phyloP scores from a whole-genome alignment of 116 monocot genomes.

The Phalaenopsis hybrid region DNA sequence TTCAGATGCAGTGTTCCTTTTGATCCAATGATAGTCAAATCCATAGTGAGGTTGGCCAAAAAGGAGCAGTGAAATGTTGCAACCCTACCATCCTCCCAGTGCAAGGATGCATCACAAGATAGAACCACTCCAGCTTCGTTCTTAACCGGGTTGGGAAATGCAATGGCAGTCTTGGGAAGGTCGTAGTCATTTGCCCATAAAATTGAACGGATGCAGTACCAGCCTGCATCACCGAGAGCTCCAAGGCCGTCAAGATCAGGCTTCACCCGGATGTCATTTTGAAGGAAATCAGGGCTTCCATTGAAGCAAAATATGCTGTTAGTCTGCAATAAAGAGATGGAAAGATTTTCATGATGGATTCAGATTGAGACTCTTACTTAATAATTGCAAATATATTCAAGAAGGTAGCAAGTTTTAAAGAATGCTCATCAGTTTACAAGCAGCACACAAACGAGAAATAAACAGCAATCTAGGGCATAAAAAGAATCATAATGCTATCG shows the following conservation, averaged over 20 bases:
- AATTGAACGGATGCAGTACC: constrained; percentile 73
- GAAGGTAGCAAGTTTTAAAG: too few species aligned
- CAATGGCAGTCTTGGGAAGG: constrained; percentile 50
- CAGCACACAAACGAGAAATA: too few species aligned
- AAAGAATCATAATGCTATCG: too few species aligned
- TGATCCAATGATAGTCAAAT: constrained; percentile 40
- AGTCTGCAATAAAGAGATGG: constrained; percentile 26
- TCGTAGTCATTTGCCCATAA: constrained; percentile 61
- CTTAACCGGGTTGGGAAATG: constrained; percentile 20
- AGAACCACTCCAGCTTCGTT: constrained; percentile 54
- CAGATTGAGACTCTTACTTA: too few species aligned
- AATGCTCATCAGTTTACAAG: too few species aligned
- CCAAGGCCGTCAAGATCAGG: constrained; percentile 79
- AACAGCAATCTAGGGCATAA: too few species aligned
- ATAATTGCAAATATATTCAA: too few species aligned
- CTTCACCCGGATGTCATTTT: constrained; percentile 75
- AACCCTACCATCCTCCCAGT: constrained; percentile 52
- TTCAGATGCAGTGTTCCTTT: constrained; percentile 45
- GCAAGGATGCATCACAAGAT: constrained; percentile 44
- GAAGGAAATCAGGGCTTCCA: constrained; percentile 39
- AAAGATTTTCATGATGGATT: neutral
- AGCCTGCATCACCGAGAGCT: constrained; percentile 59
- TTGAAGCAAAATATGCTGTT: constrained; percentile 36
- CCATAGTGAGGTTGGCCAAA: constrained; percentile 47
- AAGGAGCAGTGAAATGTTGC: constrained; percentile 73